Evolutionary conservation across 2,329 filamentous ascomycete species (phyloP), one percentile per base, ranked within the genome.

Genomic region (Penicillium psychrosexuale): DNA sequence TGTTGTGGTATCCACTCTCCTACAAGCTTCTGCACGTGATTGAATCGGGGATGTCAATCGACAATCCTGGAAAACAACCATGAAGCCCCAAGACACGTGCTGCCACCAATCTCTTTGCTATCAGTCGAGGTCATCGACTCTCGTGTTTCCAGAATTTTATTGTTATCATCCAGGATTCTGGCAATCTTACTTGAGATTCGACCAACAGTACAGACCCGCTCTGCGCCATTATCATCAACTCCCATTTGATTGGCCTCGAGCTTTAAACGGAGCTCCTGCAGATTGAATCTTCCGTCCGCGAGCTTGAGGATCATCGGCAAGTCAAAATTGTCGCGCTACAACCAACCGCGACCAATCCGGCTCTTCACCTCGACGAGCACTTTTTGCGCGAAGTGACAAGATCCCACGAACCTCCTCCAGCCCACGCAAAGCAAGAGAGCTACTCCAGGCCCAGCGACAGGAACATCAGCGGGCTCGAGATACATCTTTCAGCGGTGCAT

Each of bases 1-100:
- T 15, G 39, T 27, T 27, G 38, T 30, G 8, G 22, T 46, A 37
- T 51, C 42, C 28, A 38, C 13, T 47, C 5, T 31, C 27, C 24
- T 27, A 39, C 30, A 40, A 54, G 47, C 47, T 54, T 39, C 39
- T 3, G 17, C 52, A 54, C 52, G 52, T 54, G 52, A 54, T 39
- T 28, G 6, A 53, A 33, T 51, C 47, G 52, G 39, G 39, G 47
- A 39, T 54, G 52, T 34, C 52, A 51, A 51, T 53, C 44, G 24
- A 22, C 22, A 17, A 34, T 47, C 50, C 19, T 40, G 19, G 53
- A 53, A 56, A 56, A 53, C 53, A 28, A 52, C 46, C n/a, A 51
- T 50, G 47, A 27, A 34, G 37, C 11, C n/a, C 34, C 19, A 15
- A 40, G 17, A 24, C 31, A 42, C n/a, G 36, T 12, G 22, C 36